phyloP scores from a whole-genome alignment of 1,139 yeast species.

The Waltiozyma sp. region DNA sequence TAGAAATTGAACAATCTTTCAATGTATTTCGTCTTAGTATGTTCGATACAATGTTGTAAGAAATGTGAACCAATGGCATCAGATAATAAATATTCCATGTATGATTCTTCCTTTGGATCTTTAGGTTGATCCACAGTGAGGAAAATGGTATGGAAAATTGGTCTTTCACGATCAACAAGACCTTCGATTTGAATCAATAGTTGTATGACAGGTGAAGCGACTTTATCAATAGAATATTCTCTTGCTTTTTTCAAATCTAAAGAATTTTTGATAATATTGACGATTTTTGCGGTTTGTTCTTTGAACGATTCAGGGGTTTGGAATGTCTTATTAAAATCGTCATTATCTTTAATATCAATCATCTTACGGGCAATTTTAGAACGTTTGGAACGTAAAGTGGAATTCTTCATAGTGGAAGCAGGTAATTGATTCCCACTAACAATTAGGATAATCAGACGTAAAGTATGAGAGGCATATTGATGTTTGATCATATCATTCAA shows the following conservation, averaged over 20 bases:
- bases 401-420: slow-evolving; percentile 61
- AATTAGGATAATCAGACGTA: slow-evolving; percentile 61
- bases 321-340: slow-evolving; percentile 53
- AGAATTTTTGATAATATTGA: slow-evolving; percentile 26
- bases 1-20: slow-evolving; percentile 61
- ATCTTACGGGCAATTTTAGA: slow-evolving; percentile 86
- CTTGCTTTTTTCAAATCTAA: slow-evolving; percentile 38
- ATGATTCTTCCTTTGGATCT: slow-evolving; percentile 63
- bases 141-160: slow-evolving; percentile 48
- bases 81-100: slow-evolving; percentile 72
- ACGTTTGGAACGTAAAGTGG: slow-evolving; percentile 73
- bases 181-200: slow-evolving; percentile 76
- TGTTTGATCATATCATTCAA: slow-evolving; percentile 52
- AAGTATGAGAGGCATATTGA: slow-evolving; percentile 80
- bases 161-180: slow-evolving; percentile 56
- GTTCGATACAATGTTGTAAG: slow-evolving; percentile 58
- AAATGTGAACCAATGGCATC: slow-evolving; percentile 91
- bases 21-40: slow-evolving; percentile 56
- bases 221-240: slow-evolving; percentile 63
- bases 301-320: slow-evolving; percentile 69
- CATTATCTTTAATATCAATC: slow-evolving; percentile 77
- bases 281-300: slow-evolving; percentile 40
- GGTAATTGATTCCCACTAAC: slow-evolving; percentile 74
- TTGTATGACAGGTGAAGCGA: slow-evolving; percentile 85
- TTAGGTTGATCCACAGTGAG: slow-evolving; percentile 30